Percentiles rank a stretch among this genome's conserved stretches.
phyloP scores from a whole-genome alignment of 768 basidiomycete species.

The Vararia minispora region DNA sequence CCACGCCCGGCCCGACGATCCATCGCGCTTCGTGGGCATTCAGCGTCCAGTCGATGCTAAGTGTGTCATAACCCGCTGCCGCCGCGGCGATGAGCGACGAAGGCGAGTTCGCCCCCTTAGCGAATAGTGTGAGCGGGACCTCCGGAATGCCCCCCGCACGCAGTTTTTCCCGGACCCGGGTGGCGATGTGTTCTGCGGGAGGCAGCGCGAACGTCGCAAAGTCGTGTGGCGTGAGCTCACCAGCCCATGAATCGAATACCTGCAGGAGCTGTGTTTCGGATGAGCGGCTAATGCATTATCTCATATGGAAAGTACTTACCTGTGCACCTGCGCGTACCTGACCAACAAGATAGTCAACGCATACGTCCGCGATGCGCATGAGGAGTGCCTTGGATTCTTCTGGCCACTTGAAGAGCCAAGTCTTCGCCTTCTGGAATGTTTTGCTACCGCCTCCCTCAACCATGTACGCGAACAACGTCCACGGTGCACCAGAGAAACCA shows the following conservation, averaged over 20 bases:
- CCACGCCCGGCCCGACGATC: slow-evolving; percentile 48
- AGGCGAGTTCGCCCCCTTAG: slow-evolving; percentile 84
- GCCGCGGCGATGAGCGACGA: slow-evolving; percentile 42
- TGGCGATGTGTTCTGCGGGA: slow-evolving; percentile 60
- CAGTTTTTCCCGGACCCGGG: slow-evolving; percentile 52
- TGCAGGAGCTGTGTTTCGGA: slow-evolving; percentile 81
- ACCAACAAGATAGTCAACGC: slow-evolving; percentile 82
- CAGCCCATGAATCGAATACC: slow-evolving; percentile 96
- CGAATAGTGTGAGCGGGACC: slow-evolving; percentile 84
- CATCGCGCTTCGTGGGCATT: slow-evolving; percentile 62
- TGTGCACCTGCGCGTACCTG: slow-evolving; percentile 95
- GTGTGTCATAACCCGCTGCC: slow-evolving; percentile 68
- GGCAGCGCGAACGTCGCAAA: slow-evolving; percentile 80
- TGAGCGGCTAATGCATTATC: no score
- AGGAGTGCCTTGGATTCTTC: slow-evolving; percentile 73
- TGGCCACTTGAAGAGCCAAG: slow-evolving; percentile 90
- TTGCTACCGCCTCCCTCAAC: slow-evolving; percentile 92
- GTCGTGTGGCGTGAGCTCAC: slow-evolving; percentile 83
- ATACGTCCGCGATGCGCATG: slow-evolving; percentile 74
- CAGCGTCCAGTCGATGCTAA: slow-evolving; percentile 89
- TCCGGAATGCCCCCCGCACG: slow-evolving; percentile 36
- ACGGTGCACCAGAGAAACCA: slow-evolving; percentile 95
- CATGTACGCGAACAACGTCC: slow-evolving; percentile 99
- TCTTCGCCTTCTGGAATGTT: slow-evolving; percentile 83
- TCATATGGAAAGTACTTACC: slow-evolving; percentile 36